These are phyloP conservation scores for Diaporthe batatas DNA, from an alignment of 2,329 filamentous ascomycete species.

Conservation along the genomic window DNA sequence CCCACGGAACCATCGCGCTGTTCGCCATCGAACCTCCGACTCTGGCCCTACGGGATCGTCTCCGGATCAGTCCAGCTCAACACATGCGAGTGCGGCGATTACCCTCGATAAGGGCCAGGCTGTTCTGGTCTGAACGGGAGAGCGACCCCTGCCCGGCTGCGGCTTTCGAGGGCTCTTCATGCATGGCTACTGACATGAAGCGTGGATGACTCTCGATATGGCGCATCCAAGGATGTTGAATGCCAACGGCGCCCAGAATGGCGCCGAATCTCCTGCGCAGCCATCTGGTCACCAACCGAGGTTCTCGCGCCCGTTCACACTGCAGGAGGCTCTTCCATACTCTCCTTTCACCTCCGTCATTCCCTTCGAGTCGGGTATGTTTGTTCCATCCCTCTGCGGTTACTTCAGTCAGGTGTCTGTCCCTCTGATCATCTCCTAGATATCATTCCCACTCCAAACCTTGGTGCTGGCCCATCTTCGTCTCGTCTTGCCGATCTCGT, in stretches of 20 bases:
- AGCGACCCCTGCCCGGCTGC: slow-evolving; percentile 22
- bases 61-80: neutral
- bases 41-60: neutral
- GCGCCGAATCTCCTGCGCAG: slow-evolving; percentile 38
- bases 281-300: slow-evolving; percentile 39
- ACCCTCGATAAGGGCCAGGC: slow-evolving; percentile 27
- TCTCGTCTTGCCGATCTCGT: slow-evolving; percentile 65
- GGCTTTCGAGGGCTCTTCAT: slow-evolving; percentile 12
- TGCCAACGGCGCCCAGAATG: slow-evolving; percentile 52
- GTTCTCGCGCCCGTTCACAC: slow-evolving; percentile 65
- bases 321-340: slow-evolving; percentile 84
- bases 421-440: slow-evolving; percentile 57
- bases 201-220: slow-evolving; percentile 48
- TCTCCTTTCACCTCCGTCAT: slow-evolving; percentile 85
- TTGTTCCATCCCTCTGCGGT: slow-evolving; percentile 44
- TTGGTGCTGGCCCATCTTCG: slow-evolving; percentile 68
- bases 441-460: slow-evolving; percentile 74
- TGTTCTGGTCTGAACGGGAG: slow-evolving; percentile 28
- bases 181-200: slow-evolving; percentile 48
- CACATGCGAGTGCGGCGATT: slow-evolving; percentile 23
- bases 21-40: slow-evolving; percentile 25
- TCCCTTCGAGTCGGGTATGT: slow-evolving; percentile 80
- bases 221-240: slow-evolving; percentile 47
- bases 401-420: neutral
- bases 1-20: neutral